phyloP scores from a whole-genome alignment of 768 basidiomycete species.

The Obba rivulosa region DNA sequence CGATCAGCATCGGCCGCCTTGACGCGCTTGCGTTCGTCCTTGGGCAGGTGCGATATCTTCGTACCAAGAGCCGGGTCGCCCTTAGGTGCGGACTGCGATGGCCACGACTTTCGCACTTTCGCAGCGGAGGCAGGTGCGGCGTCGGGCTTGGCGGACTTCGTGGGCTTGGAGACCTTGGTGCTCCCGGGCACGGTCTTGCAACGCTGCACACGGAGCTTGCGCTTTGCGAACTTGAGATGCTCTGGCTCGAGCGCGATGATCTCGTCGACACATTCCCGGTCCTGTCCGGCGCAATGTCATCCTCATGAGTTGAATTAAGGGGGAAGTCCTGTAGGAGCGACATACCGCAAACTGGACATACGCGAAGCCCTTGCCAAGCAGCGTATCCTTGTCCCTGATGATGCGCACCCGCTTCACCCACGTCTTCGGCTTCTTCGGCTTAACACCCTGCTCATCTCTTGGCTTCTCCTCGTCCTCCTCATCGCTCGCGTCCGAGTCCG shows the following conservation, averaged over 20 bases:
- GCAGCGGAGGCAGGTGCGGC: constrained; percentile 15
- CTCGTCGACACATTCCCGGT: constrained; percentile 89
- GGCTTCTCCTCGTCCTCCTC: constrained; percentile 23
- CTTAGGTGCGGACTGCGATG: constrained; percentile 44
- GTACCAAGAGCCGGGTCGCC: constrained; percentile 82
- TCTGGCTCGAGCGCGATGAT: constrained; percentile 71
- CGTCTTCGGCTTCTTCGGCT: constrained; percentile 29
- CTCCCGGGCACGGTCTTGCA: constrained; percentile 71
- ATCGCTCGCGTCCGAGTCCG: constrained; percentile 21
- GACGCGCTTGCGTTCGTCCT: constrained; percentile 78
- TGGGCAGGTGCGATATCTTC: constrained; percentile 69
- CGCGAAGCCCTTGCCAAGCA: constrained; percentile 92
- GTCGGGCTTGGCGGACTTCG: constrained; percentile 18
- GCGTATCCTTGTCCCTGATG: constrained; percentile 84
- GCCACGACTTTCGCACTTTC: constrained; percentile 10
- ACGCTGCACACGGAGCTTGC: constrained; percentile 84
- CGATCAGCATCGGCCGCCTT: constrained; percentile 81
- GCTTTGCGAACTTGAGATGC: constrained; percentile 89
- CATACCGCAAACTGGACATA: constrained; percentile 85
- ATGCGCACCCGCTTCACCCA: constrained; percentile 88
- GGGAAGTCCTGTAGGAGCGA: constrained; percentile 10
- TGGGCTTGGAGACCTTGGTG: constrained; percentile 12
- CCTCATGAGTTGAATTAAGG: neutral
- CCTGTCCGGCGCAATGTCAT: constrained; percentile 41
- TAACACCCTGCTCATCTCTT: neutral